These are phyloP conservation scores for Fraxinus floribunda DNA, from an alignment of 305 asterid genomes.

Conservation along the genomic window DNA sequence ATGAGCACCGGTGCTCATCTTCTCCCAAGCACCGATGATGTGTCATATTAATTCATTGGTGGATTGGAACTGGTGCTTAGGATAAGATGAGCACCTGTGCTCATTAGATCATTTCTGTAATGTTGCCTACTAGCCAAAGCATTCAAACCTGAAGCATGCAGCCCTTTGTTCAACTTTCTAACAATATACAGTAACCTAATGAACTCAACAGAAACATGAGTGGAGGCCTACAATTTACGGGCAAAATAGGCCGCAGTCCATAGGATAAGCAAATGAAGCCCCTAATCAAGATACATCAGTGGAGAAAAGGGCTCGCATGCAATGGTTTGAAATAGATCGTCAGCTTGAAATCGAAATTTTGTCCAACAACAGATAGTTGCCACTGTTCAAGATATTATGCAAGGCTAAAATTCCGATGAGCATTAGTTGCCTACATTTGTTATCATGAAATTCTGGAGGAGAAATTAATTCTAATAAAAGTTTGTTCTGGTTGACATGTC, in stretches of 20 bases:
- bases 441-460: conserved; percentile 33
- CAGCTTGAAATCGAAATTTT: conserved; percentile 54
- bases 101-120: too few species aligned
- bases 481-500: conserved; percentile 65
- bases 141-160: too few species aligned
- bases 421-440: conserved; percentile 76
- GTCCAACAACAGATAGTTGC: conserved; percentile 46
- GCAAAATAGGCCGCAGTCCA: conserved; percentile 66
- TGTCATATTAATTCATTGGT: too few species aligned
- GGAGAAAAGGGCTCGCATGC: conserved; percentile 73
- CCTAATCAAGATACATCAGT: conserved; percentile 38
- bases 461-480: conserved; percentile 30
- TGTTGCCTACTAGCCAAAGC: too few species aligned
- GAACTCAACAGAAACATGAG: conserved; percentile 49
- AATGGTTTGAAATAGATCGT: conserved; percentile 73
- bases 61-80: too few species aligned
- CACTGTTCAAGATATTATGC: conserved; percentile 47
- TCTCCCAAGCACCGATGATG: too few species aligned
- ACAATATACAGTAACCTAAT: conserved; percentile 61
- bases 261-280: conserved; percentile 55
- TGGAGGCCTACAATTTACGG: conserved; percentile 54
- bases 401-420: conserved; percentile 52
- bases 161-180: conserved; percentile 33
- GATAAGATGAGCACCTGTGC: too few species aligned
- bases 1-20: too few species aligned